Percentiles rank a stretch among this genome's conserved stretches.
Conservation (phyloP, 1,284 basidiomycete genomes). For the Golubevia pallescens region DNA sequence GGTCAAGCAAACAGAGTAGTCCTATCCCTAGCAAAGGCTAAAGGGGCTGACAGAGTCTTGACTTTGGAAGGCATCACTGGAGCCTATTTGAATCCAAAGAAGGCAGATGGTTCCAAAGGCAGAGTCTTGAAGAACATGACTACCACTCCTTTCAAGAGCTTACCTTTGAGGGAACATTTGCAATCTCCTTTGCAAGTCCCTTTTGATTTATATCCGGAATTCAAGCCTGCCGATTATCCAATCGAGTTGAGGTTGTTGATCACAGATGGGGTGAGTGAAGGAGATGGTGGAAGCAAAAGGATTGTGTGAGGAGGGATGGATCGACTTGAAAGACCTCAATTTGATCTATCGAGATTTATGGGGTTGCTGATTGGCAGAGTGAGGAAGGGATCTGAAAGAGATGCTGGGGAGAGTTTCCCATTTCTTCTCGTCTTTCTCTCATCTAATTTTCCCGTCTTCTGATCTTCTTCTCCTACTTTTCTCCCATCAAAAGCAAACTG, state of each 20-base stretch:
- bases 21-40: slow-evolving; percentile 44
- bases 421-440: no score
- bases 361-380: no score
- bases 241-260: slow-evolving; percentile 49
- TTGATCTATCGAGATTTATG: no score
- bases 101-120: slow-evolving; percentile 43
- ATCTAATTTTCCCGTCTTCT: no score
- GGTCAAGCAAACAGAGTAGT: slow-evolving; percentile 60
- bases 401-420: no score
- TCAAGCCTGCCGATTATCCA: slow-evolving; percentile 49
- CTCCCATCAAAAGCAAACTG: slow-evolving; percentile 22
- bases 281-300: no score
- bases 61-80: slow-evolving; percentile 50
- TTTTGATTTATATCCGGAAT: slow-evolving; percentile 57
- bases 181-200: slow-evolving; percentile 51
- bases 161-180: slow-evolving; percentile 33
- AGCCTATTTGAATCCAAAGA: slow-evolving; percentile 56
- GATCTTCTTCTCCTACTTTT: neutral
- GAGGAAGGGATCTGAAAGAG: no score
- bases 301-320: no score
- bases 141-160: slow-evolving; percentile 42
- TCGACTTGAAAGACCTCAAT: no score
- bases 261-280: slow-evolving; percentile 21
- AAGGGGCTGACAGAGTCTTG: slow-evolving; percentile 43
- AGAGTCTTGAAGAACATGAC: slow-evolving; percentile 62